Base-by-base conservation (phyloP, 192 early-diverging fungal genomes). In the Dissophora globulifera region DNA sequence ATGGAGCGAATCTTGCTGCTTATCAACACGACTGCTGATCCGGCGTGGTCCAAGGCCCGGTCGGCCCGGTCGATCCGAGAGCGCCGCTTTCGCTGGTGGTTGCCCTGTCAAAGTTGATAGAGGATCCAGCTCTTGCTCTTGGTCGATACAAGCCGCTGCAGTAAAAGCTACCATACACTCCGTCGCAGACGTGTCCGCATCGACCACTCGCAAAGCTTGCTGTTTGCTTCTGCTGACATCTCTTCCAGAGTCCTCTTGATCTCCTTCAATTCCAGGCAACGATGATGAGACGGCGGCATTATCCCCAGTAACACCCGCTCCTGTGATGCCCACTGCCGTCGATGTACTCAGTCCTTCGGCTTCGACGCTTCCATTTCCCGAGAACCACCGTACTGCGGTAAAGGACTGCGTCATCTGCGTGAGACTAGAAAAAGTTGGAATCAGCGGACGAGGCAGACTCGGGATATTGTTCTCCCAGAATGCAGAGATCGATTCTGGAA, bases 391-490 rank as follows among this genome's bases (percentile, higher is more conserved):
- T 35, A 62, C 72, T 10, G 72, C 72, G 13, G 61, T 67, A 7
- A 76, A 51, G 2, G 72, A 76, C 40, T 62, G 62, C 1, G 72
- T 76, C 72, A 76, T 62, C n/a, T 67, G 64, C 4, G 64, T 50
- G 15, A 76, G 40, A 20, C 55, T 62, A n/a, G 72, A 55, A 27
- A 76, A 42, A 1, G 52, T 31, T 19, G 72, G 72, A 26, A 76
- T 76, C 19, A 64, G 56, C 1, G 72, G 72, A 43, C 63, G n/a
- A 1, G 72, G 72, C 30, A 76, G 47, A 0, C 63, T 38, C 1
- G 72, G 72, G 13, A 76, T 58, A 2, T 55, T 54, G 43, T 57
- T 76, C 58, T 76, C 72, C 72, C 72, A 76, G 29, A 76, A 76
- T 0, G 63, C 47, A 3, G 72, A 62, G 20, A 76, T 48, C 17